A percentile compares a stretch with the other conserved stretches of the same genome.
phyloP scores from a whole-genome alignment of 768 basidiomycete genomes.

The Auriscalpium vulgare region DNA sequence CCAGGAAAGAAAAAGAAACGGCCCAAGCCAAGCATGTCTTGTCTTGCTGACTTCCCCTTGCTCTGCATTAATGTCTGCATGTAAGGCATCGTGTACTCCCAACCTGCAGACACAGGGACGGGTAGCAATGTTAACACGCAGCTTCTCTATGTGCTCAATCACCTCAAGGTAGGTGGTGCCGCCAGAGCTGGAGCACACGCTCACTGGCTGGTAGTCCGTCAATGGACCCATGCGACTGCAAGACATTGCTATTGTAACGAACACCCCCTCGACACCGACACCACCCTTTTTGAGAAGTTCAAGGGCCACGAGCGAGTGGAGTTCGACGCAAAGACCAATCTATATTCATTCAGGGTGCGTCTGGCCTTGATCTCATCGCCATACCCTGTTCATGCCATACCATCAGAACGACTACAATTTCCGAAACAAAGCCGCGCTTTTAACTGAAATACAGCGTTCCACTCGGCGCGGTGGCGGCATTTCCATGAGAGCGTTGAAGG shows the following conservation, averaged over 20 bases:
- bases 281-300: conserved; percentile 70
- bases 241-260: conserved; percentile 77
- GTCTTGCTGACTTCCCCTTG: conserved; percentile 15
- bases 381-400: too few relatives aligned
- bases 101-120: conserved; percentile 79
- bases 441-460: conserved; percentile 81
- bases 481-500: conserved; percentile 75
- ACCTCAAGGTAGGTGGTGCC: conserved; percentile 53
- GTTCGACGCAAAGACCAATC: conserved; percentile 75
- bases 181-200: not conserved
- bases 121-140: conserved; percentile 82
- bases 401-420: conserved; percentile 79
- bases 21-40: conserved; percentile 54
- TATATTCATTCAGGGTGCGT: conserved; percentile 80
- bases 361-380: not conserved
- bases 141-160: conserved; percentile 74
- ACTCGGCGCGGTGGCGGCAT: conserved; percentile 81
- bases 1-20: conserved; percentile 39
- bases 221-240: conserved; percentile 80
- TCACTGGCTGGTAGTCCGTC: conserved; percentile 36
- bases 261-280: conserved; percentile 67
- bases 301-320: conserved; percentile 70
- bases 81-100: conserved; percentile 72
- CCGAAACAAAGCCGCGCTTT: conserved; percentile 71
- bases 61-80: conserved; percentile 13